Base-by-base conservation (phyloP, 1,139 yeast species). In the Protomyces macrosporus region DNA sequence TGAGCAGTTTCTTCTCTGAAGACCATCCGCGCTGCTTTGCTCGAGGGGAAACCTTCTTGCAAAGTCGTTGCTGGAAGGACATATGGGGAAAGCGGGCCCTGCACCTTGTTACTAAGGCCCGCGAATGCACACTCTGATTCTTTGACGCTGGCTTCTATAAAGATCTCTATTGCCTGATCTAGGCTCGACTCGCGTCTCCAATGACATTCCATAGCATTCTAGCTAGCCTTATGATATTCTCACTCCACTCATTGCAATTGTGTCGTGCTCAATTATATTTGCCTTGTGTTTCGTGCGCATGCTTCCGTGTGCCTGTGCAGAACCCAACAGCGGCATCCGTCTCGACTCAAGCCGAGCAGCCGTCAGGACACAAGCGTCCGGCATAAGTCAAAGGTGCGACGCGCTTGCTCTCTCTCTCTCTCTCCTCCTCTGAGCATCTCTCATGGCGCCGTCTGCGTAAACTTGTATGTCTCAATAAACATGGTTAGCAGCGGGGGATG, bases 51-150 rank as follows among this genome's bases (percentile, higher is more conserved):
- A 39, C 12, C 14, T 14, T 12, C n/a, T 39, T 12, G 42, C n/a
- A 39, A 3, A 9, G 14, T n/a, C 42, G 12, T 16, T n/a, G 48
- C 48, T 42, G 48, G 48, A 42, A 42, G 48, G 48, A 42, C 48
- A 42, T 30, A 42, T 42, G 48, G 48, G 48, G 48, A 42, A 14
- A 42, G 48, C 48, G 48, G 48, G 48, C 48, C 48, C 48, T 42
- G 48, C 48, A 42, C 48, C 48, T 42, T 42, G 48, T 42, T 42
- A 42, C 48, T 42, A 14, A 42, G 48, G 48, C 48, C 48, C 48
- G 48, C 48, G 32, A 42, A 16, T 42, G 48, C 48, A 42, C 48
- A 42, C 48, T 42, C 48, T 42, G 48, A 42, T 5, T 16, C 48
- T 12, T 42, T 42, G n/a, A 30, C 6, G 12, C 16, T 10, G 12